Conservation (phyloP, 192 early-diverging fungal genomes). For the Gryganskiella cystojenkinii region DNA sequence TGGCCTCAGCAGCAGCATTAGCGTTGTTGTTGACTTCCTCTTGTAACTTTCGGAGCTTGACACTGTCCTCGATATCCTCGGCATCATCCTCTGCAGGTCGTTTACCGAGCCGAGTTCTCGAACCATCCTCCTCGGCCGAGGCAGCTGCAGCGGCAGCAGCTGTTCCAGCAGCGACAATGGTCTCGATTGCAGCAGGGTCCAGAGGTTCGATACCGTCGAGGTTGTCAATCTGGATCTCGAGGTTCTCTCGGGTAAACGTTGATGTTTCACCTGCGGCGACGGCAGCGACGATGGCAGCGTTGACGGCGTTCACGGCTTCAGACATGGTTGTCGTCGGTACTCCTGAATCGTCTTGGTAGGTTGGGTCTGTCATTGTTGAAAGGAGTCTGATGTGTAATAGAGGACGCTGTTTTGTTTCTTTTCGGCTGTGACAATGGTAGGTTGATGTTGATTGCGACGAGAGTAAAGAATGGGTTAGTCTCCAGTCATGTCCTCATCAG, state of each 20-base stretch:
- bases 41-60: slow-evolving; percentile 45
- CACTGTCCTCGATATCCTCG: slow-evolving; percentile 38
- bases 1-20: slow-evolving; percentile 34
- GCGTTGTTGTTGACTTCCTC: slow-evolving; percentile 52
- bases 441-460: too few relatives aligned
- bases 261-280: slow-evolving; percentile 39
- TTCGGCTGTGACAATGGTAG: too few relatives aligned
- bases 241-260: slow-evolving; percentile 17
- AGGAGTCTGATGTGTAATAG: not conserved
- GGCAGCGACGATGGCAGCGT: slow-evolving; percentile 47
- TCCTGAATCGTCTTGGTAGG: slow-evolving; percentile 20
- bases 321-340: slow-evolving; percentile 39
- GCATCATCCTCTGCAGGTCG: slow-evolving; percentile 35
- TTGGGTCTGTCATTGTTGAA: slow-evolving; percentile 25
- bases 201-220: slow-evolving; percentile 15
- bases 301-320: slow-evolving; percentile 46
- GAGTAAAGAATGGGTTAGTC: too few relatives aligned
- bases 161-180: too few relatives aligned
- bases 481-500: too few relatives aligned
- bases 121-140: too few relatives aligned
- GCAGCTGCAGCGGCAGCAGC: too few relatives aligned
- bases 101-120: slow-evolving; percentile 11
- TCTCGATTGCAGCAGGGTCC: slow-evolving; percentile 24
- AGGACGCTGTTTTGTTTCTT: too few relatives aligned
- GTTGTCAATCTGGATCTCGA: slow-evolving; percentile 10